Evolutionary conservation across 805 yeast species (phyloP).

Genomic region (Lachancea fermentati): DNA sequence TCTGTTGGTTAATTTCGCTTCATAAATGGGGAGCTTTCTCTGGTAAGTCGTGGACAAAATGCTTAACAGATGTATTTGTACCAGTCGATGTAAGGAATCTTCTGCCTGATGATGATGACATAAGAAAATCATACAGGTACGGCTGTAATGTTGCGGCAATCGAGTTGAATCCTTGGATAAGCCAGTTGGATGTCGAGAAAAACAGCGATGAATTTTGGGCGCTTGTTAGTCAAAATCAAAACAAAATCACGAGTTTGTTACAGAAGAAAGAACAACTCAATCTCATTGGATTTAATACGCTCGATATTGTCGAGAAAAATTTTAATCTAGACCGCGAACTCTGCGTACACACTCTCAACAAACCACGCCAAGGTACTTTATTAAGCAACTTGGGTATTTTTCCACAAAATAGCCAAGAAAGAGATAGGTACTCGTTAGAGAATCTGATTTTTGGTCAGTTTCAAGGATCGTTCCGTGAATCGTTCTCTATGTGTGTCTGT

Average conservation of each 20-base stretch:
- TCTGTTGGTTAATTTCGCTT: conserved; percentile 18
- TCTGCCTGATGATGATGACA: conserved; percentile 16
- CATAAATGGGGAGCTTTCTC: conserved; percentile 16
- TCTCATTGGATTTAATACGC: conserved; percentile 21
- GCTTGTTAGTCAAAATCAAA: conserved; percentile 18
- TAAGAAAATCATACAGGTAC: conserved; percentile 15
- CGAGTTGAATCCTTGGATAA: conserved; percentile 20
- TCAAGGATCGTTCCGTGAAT: conserved; percentile 19
- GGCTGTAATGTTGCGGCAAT: conserved; percentile 26
- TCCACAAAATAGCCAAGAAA: conserved; percentile 3
- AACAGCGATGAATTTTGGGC: conserved; percentile 16
- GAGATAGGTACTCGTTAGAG: conserved; percentile 5
- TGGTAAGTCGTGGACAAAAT: conserved; percentile 14
- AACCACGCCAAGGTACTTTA: conserved; percentile 21
- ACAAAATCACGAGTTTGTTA: conserved; percentile 9
- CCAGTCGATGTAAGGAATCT: conserved; percentile 17
- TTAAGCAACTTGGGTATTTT: conserved; percentile 25
- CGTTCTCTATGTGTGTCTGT: conserved; percentile 15
- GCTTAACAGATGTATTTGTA: conserved; percentile 18
- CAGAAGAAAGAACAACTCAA: conserved; percentile 14
- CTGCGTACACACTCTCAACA: conserved; percentile 12
- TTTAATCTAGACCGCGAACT: conserved; percentile 20
- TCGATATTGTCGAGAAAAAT: conserved; percentile 14
- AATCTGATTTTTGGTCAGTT: conserved; percentile 22
- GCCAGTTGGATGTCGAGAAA: conserved; percentile 14